Base-by-base conservation (phyloP, 129 eudicot species). In the Ambrosia trifida region DNA sequence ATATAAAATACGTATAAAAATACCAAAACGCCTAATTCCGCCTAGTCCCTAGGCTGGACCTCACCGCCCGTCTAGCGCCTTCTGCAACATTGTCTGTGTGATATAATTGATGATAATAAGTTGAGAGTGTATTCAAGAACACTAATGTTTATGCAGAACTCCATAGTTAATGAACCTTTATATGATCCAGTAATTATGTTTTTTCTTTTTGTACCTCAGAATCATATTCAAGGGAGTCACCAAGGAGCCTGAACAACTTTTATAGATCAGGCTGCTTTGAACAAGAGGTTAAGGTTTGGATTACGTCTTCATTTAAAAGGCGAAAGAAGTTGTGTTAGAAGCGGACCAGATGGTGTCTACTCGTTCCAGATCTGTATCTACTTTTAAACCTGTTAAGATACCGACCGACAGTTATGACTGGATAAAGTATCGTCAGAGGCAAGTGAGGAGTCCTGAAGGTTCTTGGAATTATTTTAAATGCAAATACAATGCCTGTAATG, bases 381-480 rank as follows among this genome's bases (percentile, higher is more conserved):
- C 47, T 46, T 68, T 58, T 16, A 80, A 72, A 44, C 24, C 72
- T 60, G 80, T 64, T 31, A 78, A 70, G 83, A 80, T 73, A 31
- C 84, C 83, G 18, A 41, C 49, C 17, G 95, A 91, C 56, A 86
- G 87, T 30, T 91, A 80, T 79, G 84, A 78, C 66, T 91, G 95
- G 95, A 82, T 95, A 46, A 91, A 91, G 79, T 91, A 91, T 72
- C 95, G 92, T 68, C 92, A 82, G 58, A 91, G 83, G 73, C 88
- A 85, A 75, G 87, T 91, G 54, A 91, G 85, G 81, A 80, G 83
- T 76, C 95, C 95, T 33, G 74, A 79, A 69, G 88, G 97, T 70
- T 87, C 82, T 46, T 75, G 95, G 64, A 88, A 95, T 82, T 91
- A 91, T 76, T 91, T 77, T 72, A 74, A 81, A 68, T 91, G 97